Conservation (phyloP, 2,329 filamentous ascomycete genomes). For the Lachnellula cervina region DNA sequence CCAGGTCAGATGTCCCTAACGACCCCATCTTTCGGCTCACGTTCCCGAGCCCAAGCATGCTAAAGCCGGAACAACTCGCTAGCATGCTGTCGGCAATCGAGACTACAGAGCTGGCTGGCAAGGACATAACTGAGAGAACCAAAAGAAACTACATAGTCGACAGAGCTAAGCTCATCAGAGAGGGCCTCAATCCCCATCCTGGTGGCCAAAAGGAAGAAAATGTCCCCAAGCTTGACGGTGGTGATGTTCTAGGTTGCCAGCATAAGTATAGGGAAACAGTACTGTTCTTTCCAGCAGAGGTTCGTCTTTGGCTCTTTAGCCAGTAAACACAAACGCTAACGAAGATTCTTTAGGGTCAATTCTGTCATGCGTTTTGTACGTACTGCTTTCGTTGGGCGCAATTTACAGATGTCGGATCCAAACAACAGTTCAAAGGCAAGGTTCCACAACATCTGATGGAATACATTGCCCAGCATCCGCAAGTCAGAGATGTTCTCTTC, state of each 20-base stretch:
- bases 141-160: not conserved
- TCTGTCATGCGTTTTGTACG: conserved; percentile 6
- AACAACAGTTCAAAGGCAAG: conserved; percentile 1
- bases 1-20: not conserved
- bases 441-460: not conserved
- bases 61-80: not conserved
- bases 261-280: conserved; percentile 9
- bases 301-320: not conserved
- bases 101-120: not conserved
- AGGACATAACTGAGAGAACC: no score
- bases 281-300: conserved; percentile 8
- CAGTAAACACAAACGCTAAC: not conserved
- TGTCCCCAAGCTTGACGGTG: conserved; percentile 2
- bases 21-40: conserved; percentile 3
- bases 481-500: conserved; percentile 5
- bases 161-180: not conserved
- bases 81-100: not conserved
- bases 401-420: conserved; percentile 1
- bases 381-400: conserved; percentile 11
- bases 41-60: conserved; percentile 6
- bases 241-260: not conserved
- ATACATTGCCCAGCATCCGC: conserved; percentile 1
- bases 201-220: conserved; percentile 5
- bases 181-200: conserved; percentile 6
- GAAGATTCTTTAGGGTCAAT: conserved; percentile 3